Evolutionary conservation across 2,329 filamentous ascomycete species (phyloP).

Genomic region (Rutstroemia sp.): DNA sequence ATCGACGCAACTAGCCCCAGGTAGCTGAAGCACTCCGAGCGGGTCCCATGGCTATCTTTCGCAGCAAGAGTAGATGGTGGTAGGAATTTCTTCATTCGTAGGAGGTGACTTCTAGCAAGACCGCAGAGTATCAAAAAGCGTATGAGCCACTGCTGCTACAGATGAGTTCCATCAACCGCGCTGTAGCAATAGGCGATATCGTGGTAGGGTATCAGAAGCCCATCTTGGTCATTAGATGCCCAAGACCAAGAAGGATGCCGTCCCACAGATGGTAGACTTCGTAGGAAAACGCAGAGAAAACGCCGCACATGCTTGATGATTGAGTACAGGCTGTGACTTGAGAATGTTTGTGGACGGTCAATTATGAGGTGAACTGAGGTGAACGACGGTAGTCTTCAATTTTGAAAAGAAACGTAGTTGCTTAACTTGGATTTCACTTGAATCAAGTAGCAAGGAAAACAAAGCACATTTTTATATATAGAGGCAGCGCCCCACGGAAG

Average conservation of each 20-base stretch:
- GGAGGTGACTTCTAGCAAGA: no score
- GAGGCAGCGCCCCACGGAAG: no score
- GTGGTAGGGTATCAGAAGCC: background rate
- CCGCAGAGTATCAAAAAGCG: background rate
- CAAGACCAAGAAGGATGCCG: slow-evolving; percentile 14
- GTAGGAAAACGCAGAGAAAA: slow-evolving; percentile 18
- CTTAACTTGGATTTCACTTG: no score
- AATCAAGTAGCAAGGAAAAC: no score
- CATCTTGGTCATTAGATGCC: slow-evolving; percentile 8
- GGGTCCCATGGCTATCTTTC: no score
- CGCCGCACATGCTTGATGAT: slow-evolving; percentile 15
- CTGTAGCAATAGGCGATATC: background rate
- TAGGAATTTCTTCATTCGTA: no score
- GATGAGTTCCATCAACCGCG: background rate
- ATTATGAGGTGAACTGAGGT: background rate
- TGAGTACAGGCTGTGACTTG: no score
- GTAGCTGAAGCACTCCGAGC: no score
- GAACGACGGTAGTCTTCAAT: background rate
- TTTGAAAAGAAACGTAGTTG: background rate
- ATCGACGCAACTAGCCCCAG: no score
- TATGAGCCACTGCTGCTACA: background rate
- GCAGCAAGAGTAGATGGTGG: no score
- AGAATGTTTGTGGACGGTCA: no score
- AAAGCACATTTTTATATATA: no score
- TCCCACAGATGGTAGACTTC: slow-evolving; percentile 24